These are phyloP conservation scores for Przewalskia tangutica DNA, from an alignment of 257 asterid species.

Conservation along the genomic window DNA sequence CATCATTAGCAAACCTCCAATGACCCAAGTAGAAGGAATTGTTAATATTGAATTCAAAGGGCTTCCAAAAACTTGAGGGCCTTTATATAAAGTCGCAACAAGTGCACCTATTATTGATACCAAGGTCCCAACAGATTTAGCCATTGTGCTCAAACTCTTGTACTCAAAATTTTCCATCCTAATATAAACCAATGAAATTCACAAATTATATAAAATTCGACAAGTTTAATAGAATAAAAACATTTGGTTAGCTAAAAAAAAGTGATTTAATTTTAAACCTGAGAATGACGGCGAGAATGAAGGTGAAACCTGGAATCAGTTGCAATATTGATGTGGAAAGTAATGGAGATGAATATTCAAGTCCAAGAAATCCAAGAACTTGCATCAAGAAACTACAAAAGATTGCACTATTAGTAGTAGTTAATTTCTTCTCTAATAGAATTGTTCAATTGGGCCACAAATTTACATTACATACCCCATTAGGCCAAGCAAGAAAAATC, in stretches of 20 bases:
- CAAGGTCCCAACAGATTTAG: slow-evolving; percentile 41
- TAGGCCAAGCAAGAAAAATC: slow-evolving; percentile 56
- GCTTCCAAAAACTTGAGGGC: slow-evolving; percentile 31
- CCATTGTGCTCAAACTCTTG: slow-evolving; percentile 30
- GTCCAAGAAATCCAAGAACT: slow-evolving; percentile 43
- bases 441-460: neutral
- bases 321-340: slow-evolving; percentile 47
- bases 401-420: neutral
- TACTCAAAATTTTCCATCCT: slow-evolving; percentile 46
- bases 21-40: slow-evolving; percentile 29
- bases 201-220: neutral
- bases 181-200: neutral
- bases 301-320: slow-evolving; percentile 61
- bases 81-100: slow-evolving; percentile 39
- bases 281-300: slow-evolving; percentile 43
- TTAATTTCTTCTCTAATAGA: neutral
- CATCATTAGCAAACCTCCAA: slow-evolving; percentile 50
- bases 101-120: slow-evolving; percentile 48
- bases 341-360: slow-evolving; percentile 41
- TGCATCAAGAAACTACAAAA: slow-evolving; percentile 39
- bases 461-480: slow-evolving; percentile 35
- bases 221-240: neutral
- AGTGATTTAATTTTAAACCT: slow-evolving; percentile 21
- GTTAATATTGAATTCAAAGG: slow-evolving; percentile 13
- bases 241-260: neutral